Percentiles rank a stretch among this genome's conserved stretches.
Evolutionary conservation across 371 early-diverging fungal genomes (phyloP).

Genomic region (Encephalitozoon cuniculi): DNA sequence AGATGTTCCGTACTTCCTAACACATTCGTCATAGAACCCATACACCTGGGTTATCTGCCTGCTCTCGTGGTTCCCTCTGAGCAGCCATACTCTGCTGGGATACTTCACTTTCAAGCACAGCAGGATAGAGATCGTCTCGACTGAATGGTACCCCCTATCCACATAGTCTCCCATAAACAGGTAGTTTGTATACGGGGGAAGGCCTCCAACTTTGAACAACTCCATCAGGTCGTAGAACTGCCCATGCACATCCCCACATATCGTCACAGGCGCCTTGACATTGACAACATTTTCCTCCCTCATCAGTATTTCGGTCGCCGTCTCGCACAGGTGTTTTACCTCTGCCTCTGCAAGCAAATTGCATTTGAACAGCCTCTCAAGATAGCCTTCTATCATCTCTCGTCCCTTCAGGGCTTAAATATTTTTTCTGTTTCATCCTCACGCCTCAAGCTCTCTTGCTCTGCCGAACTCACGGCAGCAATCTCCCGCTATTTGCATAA

Average conservation of each 20-base stretch:
- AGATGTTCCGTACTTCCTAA: constrained; percentile 89
- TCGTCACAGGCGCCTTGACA: constrained; percentile 76
- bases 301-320: constrained; percentile 71
- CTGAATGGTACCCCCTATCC: constrained; percentile 95
- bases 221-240: constrained; percentile 87
- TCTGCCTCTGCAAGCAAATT: constrained; percentile 71
- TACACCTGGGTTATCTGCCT: constrained; percentile 97
- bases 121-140: constrained; percentile 90
- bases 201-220: constrained; percentile 80
- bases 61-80: constrained; percentile 97
- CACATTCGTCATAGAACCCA: constrained; percentile 98
- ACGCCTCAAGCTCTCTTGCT: neutral
- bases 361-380: constrained; percentile 63
- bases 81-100: constrained; percentile 82
- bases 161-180: constrained; percentile 97
- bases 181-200: constrained; percentile 77
- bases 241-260: constrained; percentile 90
- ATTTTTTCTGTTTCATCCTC: constrained; percentile 7
- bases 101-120: constrained; percentile 86
- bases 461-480: neutral
- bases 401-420: neutral
- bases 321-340: constrained; percentile 74
- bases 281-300: constrained; percentile 77
- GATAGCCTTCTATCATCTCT: constrained; percentile 57
- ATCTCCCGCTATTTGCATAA: neutral